These are phyloP conservation scores for Tylopilus vinaceipallidus DNA, from an alignment of 768 basidiomycete species.

Conservation along the genomic window DNA sequence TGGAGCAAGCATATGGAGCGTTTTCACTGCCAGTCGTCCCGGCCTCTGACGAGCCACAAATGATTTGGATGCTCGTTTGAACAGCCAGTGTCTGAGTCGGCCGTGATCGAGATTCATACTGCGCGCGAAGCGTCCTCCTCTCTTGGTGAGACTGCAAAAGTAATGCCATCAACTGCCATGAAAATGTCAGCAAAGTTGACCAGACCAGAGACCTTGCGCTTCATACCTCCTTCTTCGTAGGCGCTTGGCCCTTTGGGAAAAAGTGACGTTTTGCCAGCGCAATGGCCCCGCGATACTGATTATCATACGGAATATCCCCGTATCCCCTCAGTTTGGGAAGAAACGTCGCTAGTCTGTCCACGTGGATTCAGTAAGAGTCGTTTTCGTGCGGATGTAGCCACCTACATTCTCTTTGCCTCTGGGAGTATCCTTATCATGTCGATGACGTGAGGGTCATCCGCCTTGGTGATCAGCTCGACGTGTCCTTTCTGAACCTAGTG, in stretches of 20 bases:
- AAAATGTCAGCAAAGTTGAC: conserved; percentile 1
- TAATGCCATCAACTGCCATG: conserved; percentile 19
- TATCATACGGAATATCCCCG: conserved; percentile 26
- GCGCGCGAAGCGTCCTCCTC: conserved; percentile 10
- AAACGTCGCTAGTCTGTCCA: conserved; percentile 24
- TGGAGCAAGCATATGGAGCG: not conserved
- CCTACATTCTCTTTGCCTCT: conserved; percentile 22
- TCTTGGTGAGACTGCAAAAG: conserved; percentile 27
- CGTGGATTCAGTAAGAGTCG: not conserved
- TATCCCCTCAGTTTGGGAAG: conserved; percentile 31
- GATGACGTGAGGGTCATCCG: conserved; percentile 13
- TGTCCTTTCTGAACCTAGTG: conserved; percentile 28
- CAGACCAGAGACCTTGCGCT: not conserved
- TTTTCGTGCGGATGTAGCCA: not conserved
- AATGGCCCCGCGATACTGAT: conserved; percentile 28
- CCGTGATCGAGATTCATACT: not conserved
- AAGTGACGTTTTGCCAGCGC: conserved; percentile 30
- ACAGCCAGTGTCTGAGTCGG: conserved; percentile 16
- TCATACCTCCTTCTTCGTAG: conserved; percentile 29
- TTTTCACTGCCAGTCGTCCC: not conserved
- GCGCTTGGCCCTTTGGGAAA: conserved; percentile 20
- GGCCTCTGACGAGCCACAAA: not conserved
- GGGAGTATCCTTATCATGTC: conserved; percentile 26
- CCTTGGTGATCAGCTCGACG: conserved; percentile 19
- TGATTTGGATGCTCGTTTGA: conserved; percentile 19